Base-by-base conservation (phyloP, 306 rosid genomes). In the Lathyrus aphaca region DNA sequence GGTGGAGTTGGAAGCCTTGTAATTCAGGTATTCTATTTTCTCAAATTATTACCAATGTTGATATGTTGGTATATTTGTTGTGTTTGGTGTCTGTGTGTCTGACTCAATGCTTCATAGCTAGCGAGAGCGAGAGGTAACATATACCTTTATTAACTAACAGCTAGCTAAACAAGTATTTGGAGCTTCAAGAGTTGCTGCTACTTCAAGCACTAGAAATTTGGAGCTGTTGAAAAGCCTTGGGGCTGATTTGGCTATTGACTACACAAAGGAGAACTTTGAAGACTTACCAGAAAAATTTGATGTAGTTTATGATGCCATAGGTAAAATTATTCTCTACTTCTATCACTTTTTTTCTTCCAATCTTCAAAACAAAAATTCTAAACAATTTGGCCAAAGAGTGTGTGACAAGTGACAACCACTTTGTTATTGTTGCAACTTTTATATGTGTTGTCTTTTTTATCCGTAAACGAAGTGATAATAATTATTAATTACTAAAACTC, bases 1-100 rank as follows among this genome's bases (percentile, higher is more conserved):
- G 97, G 97, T 64, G 97, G 97, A 65, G 99, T 91, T 74, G 99
- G 97, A 75, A 91, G 96, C 83, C 77, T 94, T 21, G 96, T 87
- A 62, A 89, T 91, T 86, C 99, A 94, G 99, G 99, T 94, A 53
- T 18, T 18, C 10, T 3, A 15, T 15, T 2, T 48, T 48, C 54
- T 48, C 21, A 48, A 48, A 48, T 15, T 46, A 46, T 46, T 6
- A 48, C 5, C 1, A 0, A 1, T 16, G 4, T 18, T 18, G 8
- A 15, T 9, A 4, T 48, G 21, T 48, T 0, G 8, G 21, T 15
- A 16, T 48, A 5, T 2, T 0, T 48, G 53, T 46, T 7, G 8
- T 3, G 37, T 32, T 32, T 32, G 37, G 37, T 32, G 8, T 32
- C 8, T 16, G 8, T 7, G 54, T 48, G 50, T 14, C 21, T 15